Evolutionary conservation across 495 filamentous ascomycete species (phyloP), one percentile per base, ranked within the genome.

Genomic region (Podospora fimiseda): DNA sequence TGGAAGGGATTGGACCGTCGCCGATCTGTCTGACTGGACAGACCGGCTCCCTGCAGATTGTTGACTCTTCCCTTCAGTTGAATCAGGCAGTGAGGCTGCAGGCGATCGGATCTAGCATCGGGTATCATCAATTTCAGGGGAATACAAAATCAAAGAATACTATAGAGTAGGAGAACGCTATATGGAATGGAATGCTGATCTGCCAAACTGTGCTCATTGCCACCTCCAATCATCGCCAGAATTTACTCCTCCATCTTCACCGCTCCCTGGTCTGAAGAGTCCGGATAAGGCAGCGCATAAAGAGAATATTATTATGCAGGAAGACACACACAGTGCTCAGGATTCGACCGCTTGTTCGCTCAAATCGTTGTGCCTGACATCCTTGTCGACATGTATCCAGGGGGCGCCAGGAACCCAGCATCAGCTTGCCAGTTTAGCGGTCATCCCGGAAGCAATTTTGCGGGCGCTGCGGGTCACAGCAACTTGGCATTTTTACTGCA

Each of bases 291-390:
- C 44, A 39, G 58, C 58, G 54, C 52, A 55, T n/a, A n/a, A n/a
- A n/a, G n/a, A n/a, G n/a, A n/a, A n/a, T n/a, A n/a, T 46, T 40
- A 42, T 58, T 61, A 58, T 61, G 59, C 59, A 61, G 43, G 59
- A 59, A 55, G 30, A 39, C 13, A 36, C 51, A 51, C 49, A 56
- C 45, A 49, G 53, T 39, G 49, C 6, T 2, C 51, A 52, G 43
- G 55, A 53, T 54, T 51, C 24, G 16, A 33, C 41, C 43, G 42
- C 39, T 43, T 56, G 42, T 52, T 50, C 47, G 50, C 27, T 33
- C 27, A 33, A 33, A 33, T 33, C 27, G 27, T 33, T 33, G 27
- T 33, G 27, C 27, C 27, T 33, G 27, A 11, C 27, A 33, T 33
- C 50, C 45, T 36, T 42, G 46, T 46, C 44, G 16, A 51, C 54